Percentiles rank a stretch among this genome's conserved stretches.
phyloP scores from a whole-genome alignment of 2,329 filamentous ascomycete genomes.

The Phialocephala subalpina region DNA sequence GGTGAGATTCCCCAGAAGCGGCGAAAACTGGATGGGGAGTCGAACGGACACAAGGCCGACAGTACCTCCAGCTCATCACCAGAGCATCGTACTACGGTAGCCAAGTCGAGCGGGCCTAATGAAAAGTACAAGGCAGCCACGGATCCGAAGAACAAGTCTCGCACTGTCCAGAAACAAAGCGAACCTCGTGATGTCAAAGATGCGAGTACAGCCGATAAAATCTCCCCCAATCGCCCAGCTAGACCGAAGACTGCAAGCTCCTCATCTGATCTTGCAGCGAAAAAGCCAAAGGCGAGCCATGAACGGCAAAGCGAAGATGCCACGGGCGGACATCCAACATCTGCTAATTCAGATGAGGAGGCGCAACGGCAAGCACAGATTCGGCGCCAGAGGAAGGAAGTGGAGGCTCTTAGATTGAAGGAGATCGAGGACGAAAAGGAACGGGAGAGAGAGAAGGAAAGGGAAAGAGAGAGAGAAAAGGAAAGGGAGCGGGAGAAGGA shows the following conservation, averaged over 20 bases:
- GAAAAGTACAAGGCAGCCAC: constrained; percentile 31
- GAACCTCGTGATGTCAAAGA: constrained; percentile 24
- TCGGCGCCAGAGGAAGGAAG: constrained; percentile 25
- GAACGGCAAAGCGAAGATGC: constrained; percentile 26
- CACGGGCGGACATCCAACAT: constrained; percentile 40
- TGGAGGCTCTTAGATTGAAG: constrained; percentile 15
- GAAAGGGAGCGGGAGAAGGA: constrained; percentile 18
- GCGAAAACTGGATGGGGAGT: constrained; percentile 63
- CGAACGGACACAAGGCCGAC: constrained; percentile 34
- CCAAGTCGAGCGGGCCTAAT: constrained; percentile 32
- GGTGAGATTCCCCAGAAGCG: constrained; percentile 61
- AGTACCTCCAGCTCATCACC: constrained; percentile 38
- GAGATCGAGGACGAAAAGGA: constrained; percentile 35
- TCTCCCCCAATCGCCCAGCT: constrained; percentile 24
- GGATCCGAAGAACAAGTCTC: constrained; percentile 31
- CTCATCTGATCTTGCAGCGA: constrained; percentile 20
- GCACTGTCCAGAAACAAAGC: constrained; percentile 22
- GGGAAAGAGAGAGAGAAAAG: constrained; percentile 45
- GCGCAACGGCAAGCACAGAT: constrained; percentile 35
- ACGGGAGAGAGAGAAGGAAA: constrained; percentile 35
- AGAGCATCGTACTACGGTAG: constrained; percentile 33
- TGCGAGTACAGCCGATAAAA: constrained; percentile 21
- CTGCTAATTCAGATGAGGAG: constrained; percentile 48
- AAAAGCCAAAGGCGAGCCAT: constrained; percentile 25
- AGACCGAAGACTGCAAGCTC: constrained; percentile 26